These are phyloP conservation scores for Ilex paraguariensis DNA, from an alignment of 305 asterid species.

Conservation along the genomic window DNA sequence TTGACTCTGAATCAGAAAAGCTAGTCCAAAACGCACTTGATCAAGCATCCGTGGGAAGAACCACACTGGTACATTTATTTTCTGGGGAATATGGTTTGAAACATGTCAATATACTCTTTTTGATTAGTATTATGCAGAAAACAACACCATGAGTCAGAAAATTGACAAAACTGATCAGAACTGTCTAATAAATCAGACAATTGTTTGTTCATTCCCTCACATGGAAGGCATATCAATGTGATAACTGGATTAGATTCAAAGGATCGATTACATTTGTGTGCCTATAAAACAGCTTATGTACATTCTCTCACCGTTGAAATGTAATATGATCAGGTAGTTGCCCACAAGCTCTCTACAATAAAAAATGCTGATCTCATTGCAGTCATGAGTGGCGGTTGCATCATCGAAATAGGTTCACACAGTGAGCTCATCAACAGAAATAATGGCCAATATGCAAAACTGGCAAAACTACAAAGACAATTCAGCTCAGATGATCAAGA, in stretches of 20 bases:
- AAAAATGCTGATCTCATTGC: constrained; percentile 72
- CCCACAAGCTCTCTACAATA: constrained; percentile 84
- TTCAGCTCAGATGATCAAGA: constrained; percentile 55
- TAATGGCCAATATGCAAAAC: constrained; percentile 57
- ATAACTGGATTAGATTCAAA: too few relatives aligned
- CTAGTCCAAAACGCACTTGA: constrained; percentile 80
- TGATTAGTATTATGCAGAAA: too few relatives aligned
- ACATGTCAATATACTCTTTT: too few relatives aligned
- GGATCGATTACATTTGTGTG: neutral
- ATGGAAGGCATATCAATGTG: too few relatives aligned
- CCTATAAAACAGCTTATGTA: neutral
- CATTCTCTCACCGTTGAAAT: too few relatives aligned
- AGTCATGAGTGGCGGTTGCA: constrained; percentile 46
- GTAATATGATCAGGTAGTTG: constrained; percentile 53
- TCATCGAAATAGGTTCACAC: constrained; percentile 67
- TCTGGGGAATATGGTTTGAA: too few relatives aligned
- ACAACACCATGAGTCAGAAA: too few relatives aligned
- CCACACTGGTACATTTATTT: constrained; percentile 53
- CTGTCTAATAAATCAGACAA: too few relatives aligned
- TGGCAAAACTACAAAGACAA: constrained; percentile 65
- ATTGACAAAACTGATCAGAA: too few relatives aligned
- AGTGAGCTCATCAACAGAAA: constrained; percentile 40
- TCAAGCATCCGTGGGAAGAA: constrained; percentile 82
- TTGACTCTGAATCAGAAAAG: constrained; percentile 80
- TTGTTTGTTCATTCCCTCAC: too few relatives aligned